Evolutionary conservation across 179 eudicot genomes (phyloP), one percentile per base, ranked within the genome.

Genomic region (Beta macrorhiza): DNA sequence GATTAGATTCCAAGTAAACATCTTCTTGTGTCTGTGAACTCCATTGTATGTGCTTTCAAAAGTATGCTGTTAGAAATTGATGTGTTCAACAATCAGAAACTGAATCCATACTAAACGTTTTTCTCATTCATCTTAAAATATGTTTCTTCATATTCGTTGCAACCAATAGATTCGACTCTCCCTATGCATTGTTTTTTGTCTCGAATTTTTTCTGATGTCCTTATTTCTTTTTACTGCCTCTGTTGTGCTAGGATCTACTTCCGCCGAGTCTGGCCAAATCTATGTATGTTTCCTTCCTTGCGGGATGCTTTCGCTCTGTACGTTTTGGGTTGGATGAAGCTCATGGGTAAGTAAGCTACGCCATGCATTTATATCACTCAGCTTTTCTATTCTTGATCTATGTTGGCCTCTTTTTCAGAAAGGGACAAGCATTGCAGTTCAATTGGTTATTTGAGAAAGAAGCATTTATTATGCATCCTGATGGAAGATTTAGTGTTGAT

Each of bases 301-400:
- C 98, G 45, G 99, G 99, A 77, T 96, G 98, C 90, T 96, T 96
- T 86, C 98, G 99, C 84, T 96, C 99, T 29, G 92, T 96, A 65
- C 98, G 99, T 83, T 96, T 96, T 80, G 98, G 99, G 14, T 80
- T 96, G 84, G 98, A 96, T 87, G 99, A 96, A 91, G 97, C 99
- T 90, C 99, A 96, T 78, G 99, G 99, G 99, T 96, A 89, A 90
- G 90, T 57, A 42, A 67, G 58, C 81, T 71, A 29, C 55, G 47
- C 80, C 76, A 44, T 57, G 58, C 47, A 69, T 78, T 49, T 37
- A 29, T 67, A 16, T 69, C 42, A 51, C 5, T 79, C 51, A 53
- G 20, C 44, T 79, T 80, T n/a, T 29, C 51, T 67, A 49, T 69
- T 53, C 64, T 20, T 63, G n/a, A 65, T 73, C 17, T 49, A 75